Evolutionary conservation across 148 eudicot genomes (phyloP), one percentile per base, ranked within the genome.

Genomic region (Simmondsia chinensis): DNA sequence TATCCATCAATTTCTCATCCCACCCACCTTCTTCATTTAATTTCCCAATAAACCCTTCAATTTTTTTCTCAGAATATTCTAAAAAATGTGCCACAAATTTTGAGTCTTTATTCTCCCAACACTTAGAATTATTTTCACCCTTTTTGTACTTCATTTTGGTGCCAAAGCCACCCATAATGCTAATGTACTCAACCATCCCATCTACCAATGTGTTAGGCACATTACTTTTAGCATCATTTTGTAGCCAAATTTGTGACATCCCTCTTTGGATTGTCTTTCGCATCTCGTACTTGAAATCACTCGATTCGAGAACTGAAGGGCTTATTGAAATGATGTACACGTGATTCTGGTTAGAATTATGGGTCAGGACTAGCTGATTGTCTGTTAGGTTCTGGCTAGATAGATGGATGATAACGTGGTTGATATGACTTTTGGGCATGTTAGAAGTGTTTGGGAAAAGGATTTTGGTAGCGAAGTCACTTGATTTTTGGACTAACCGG

Each of bases 121-220:
- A 80, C 33, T 31, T 33, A 17, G 24, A 11, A 4, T 19, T 39
- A 0, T 20, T 14, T 32, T 50, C 56, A 12, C 31, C 20, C 9
- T 21, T 31, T 36, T 47, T 53, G 13, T 43, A 28, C n/a, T n/a
- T 42, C 7, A 19, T 23, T 32, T 9, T 43, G 1, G 15, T 3
- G 20, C 25, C 18, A 2, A 43, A 41, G 5, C 57, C 60, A 0
- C 59, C 60, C 23, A 30, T 31, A 5, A 25, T 26, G 14, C 60
- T 61, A 12, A 83, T 37, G 15, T 76, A 79, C 35, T 73, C 83
- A 6, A 69, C 81, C 39, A 76, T 54, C 6, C 87, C 87, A 27
- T 76, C 33, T 6, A 66, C 18, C 17, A 76, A 40, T 36, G 38
- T 33, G 26, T 11, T 17, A 1, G 83, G 94, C 27, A 68, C 70